phyloP scores from a whole-genome alignment of 176 grass and related monocot species.

The Saccharum spontaneum region DNA sequence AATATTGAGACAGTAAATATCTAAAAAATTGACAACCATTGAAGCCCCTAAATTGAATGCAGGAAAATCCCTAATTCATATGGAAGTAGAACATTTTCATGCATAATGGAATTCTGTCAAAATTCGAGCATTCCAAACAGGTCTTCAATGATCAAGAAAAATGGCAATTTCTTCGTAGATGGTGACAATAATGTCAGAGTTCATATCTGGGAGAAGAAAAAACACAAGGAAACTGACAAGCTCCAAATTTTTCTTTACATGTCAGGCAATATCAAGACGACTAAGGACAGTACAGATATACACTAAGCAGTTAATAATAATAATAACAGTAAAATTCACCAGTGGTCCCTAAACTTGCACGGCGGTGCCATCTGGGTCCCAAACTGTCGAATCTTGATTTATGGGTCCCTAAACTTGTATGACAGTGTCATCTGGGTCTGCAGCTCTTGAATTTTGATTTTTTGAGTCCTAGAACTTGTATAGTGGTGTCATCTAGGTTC shows the following conservation, averaged over 20 bases:
- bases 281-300: background rate
- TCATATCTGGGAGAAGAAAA: background rate
- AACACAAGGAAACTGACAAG: background rate
- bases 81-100: background rate
- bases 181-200: background rate
- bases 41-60: background rate
- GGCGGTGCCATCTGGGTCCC: background rate
- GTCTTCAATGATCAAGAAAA: background rate
- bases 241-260: background rate
- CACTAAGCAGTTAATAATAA: slow-evolving; percentile 28
- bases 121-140: background rate
- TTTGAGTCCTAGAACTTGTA: background rate
- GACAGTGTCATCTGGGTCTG: background rate
- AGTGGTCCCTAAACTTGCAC: background rate
- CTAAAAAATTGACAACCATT: background rate
- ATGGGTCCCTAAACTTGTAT: background rate
- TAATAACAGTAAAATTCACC: background rate
- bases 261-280: background rate
- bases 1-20: background rate
- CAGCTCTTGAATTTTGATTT: background rate
- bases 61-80: background rate
- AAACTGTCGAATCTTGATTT: background rate
- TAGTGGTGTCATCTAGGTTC: background rate
- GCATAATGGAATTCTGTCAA: background rate
- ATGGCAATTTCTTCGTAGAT: background rate